These are phyloP conservation scores for Leishmania turanica DNA, from an alignment of 208 protist species.

Conservation along the genomic window DNA sequence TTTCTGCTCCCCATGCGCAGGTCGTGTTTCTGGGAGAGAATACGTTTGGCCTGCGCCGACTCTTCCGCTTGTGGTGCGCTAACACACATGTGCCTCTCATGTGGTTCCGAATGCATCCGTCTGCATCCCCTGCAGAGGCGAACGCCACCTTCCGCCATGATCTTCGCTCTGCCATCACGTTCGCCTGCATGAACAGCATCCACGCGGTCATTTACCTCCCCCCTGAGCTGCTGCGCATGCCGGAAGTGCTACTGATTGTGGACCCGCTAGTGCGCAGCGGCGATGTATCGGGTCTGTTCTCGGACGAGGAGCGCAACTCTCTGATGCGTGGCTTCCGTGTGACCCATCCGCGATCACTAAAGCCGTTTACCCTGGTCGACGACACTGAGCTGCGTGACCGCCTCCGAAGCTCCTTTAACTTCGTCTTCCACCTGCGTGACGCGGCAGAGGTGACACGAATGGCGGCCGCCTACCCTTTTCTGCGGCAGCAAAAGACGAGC, in stretches of 20 bases:
- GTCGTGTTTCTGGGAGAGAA: slow-evolving; percentile 52
- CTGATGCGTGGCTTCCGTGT: slow-evolving; percentile 41
- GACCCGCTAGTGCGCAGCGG: slow-evolving; percentile 69
- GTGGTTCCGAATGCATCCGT: slow-evolving; percentile 43
- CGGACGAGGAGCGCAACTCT: slow-evolving; percentile 53
- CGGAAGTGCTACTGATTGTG: slow-evolving; percentile 47
- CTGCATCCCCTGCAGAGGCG: slow-evolving; percentile 13
- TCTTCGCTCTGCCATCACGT: slow-evolving; percentile 49
- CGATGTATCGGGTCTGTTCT: slow-evolving; percentile 72
- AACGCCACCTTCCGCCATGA: slow-evolving; percentile 53
- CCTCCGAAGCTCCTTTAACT: slow-evolving; percentile 56
- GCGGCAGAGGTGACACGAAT: slow-evolving; percentile 38
- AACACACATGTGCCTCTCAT: slow-evolving; percentile 51
- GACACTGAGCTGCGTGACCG: slow-evolving; percentile 59
- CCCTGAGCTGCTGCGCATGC: slow-evolving; percentile 40
- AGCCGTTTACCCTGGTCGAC: slow-evolving; percentile 38
- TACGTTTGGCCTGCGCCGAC: slow-evolving; percentile 49
- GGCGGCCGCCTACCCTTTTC: slow-evolving; percentile 44
- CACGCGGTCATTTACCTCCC: slow-evolving; percentile 65
- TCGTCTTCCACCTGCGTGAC: slow-evolving; percentile 55
- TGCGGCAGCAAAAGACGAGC: slow-evolving; percentile 28
- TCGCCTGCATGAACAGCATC: slow-evolving; percentile 51
- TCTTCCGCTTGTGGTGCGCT: slow-evolving; percentile 62
- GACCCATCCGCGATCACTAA: slow-evolving; percentile 30
- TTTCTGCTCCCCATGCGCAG: slow-evolving; percentile 43